Evolutionary conservation across 768 basidiomycete genomes (phyloP).

Genomic region (Termitomyces sp.): DNA sequence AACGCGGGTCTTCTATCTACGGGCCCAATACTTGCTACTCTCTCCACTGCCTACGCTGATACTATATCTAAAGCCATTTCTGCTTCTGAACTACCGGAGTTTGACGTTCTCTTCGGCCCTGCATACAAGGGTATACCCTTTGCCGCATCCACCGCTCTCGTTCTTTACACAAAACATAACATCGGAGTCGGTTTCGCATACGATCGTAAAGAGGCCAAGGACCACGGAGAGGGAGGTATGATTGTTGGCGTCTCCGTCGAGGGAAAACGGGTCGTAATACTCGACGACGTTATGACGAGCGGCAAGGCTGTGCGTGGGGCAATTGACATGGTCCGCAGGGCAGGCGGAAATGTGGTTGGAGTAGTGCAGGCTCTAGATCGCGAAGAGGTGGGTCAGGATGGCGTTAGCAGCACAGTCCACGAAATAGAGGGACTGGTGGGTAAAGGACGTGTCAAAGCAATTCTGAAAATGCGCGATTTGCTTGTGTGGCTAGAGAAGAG

Average conservation of each 20-base stretch:
- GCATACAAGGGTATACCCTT: slow-evolving; percentile 98
- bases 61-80: slow-evolving; percentile 58
- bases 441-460: slow-evolving; percentile 64
- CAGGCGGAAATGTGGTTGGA: slow-evolving; percentile 81
- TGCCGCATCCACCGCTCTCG: slow-evolving; percentile 76
- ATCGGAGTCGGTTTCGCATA: slow-evolving; percentile 77
- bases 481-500: slow-evolving; percentile 77
- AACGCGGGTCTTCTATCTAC: slow-evolving; percentile 87
- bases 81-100: slow-evolving; percentile 28
- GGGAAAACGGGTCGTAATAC: slow-evolving; percentile 77
- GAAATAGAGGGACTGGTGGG: slow-evolving; percentile 78
- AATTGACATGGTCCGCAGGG: slow-evolving; percentile 60
- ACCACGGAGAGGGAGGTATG: slow-evolving; percentile 92
- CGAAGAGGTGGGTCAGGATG: slow-evolving; percentile 76
- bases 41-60: slow-evolving; percentile 79
- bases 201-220: slow-evolving; percentile 93
- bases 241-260: slow-evolving; percentile 84
- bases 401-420: slow-evolving; percentile 64
- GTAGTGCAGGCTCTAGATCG: slow-evolving; percentile 85
- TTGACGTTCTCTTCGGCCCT: slow-evolving; percentile 92
- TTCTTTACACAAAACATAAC: slow-evolving; percentile 60
- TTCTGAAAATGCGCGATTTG: slow-evolving; percentile 81
- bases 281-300: slow-evolving; percentile 96
- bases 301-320: slow-evolving; percentile 85
- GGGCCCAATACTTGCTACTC: slow-evolving; percentile 70